Percentiles rank a stretch among this genome's conserved stretches.
Conservation (phyloP, 495 filamentous ascomycete species). For the Coniosporium apollinis region DNA sequence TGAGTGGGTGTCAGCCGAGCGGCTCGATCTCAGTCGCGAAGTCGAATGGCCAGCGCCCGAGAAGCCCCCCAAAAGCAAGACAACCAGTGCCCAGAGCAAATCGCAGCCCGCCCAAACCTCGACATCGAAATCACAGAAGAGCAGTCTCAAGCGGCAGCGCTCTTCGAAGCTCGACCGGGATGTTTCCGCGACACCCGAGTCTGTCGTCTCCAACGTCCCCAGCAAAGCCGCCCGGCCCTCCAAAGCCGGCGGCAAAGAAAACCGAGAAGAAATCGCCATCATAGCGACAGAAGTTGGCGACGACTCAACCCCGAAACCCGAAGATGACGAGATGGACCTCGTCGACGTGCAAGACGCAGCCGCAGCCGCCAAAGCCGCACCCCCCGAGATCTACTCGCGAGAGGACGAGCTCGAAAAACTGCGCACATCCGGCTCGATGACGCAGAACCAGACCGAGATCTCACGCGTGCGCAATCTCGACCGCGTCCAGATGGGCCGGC, state of each 20-base stretch:
- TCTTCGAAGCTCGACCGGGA: conserved; percentile 34
- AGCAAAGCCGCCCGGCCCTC: conserved; percentile 35
- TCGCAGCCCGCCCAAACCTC: conserved; percentile 23
- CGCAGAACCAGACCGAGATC: conserved; percentile 93
- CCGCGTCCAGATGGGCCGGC: conserved; percentile 80
- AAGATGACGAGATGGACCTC: conserved; percentile 41
- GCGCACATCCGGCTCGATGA: conserved; percentile 89
- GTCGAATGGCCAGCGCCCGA: conserved; percentile 67
- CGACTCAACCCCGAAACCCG: conserved; percentile 39
- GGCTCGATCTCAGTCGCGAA: conserved; percentile 66
- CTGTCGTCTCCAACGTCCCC: conserved; percentile 29
- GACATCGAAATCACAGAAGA: conserved; percentile 37
- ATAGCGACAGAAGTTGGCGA: conserved; percentile 28
- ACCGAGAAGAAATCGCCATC: conserved; percentile 33
- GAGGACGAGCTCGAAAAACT: conserved; percentile 94
- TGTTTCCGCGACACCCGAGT: conserved; percentile 39
- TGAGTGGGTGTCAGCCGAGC: conserved; percentile 72
- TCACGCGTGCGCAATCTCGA: conserved; percentile 89
- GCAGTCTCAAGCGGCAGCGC: conserved; percentile 35
- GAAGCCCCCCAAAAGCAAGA: conserved; percentile 49
- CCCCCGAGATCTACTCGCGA: conserved; percentile 44
- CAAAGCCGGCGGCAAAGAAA: conserved; percentile 49
- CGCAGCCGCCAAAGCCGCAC: conserved; percentile 33
- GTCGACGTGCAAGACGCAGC: conserved; percentile 47
- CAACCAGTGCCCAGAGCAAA: conserved; percentile 21